A percentile compares a stretch with the other conserved stretches of the same genome.
Conservation (phyloP, 2,329 filamentous ascomycete genomes). For the Gliomastix tumulicola region DNA sequence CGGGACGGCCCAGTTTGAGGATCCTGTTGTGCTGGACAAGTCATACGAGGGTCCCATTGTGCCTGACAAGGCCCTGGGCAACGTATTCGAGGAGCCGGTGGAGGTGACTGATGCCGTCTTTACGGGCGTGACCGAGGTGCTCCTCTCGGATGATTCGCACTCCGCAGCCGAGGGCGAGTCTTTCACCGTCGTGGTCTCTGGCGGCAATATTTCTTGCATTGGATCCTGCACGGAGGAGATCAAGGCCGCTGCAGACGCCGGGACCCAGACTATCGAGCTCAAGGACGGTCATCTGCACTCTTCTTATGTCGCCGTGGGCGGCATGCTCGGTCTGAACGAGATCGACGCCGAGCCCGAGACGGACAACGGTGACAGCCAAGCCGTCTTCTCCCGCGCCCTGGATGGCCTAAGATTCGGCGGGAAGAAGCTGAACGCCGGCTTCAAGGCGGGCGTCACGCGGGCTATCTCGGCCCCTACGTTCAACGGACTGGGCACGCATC, state of each 20-base stretch:
- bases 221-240: constrained; percentile 43
- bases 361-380: constrained; percentile 39
- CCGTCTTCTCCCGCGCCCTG: constrained; percentile 48
- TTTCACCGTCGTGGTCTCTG: constrained; percentile 41
- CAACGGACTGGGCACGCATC: constrained; percentile 31
- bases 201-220: constrained; percentile 49
- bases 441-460: constrained; percentile 49
- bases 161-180: constrained; percentile 23
- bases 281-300: constrained; percentile 53
- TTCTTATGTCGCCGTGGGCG: constrained; percentile 54
- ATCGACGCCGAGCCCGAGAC: constrained; percentile 51
- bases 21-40: constrained; percentile 43
- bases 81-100: constrained; percentile 32
- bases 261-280: constrained; percentile 35
- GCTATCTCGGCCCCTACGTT: constrained; percentile 50
- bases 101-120: constrained; percentile 39
- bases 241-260: constrained; percentile 20
- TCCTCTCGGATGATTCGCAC: constrained; percentile 33
- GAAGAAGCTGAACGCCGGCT: constrained; percentile 47
- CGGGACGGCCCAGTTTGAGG: constrained; percentile 48
- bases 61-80: constrained; percentile 29
- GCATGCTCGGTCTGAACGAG: constrained; percentile 53
- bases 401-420: constrained; percentile 49
- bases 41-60: constrained; percentile 35
- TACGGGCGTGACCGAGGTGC: constrained; percentile 45